Conservation (phyloP, 2,329 filamentous ascomycete species). For the Calonectria pauciramosa region DNA sequence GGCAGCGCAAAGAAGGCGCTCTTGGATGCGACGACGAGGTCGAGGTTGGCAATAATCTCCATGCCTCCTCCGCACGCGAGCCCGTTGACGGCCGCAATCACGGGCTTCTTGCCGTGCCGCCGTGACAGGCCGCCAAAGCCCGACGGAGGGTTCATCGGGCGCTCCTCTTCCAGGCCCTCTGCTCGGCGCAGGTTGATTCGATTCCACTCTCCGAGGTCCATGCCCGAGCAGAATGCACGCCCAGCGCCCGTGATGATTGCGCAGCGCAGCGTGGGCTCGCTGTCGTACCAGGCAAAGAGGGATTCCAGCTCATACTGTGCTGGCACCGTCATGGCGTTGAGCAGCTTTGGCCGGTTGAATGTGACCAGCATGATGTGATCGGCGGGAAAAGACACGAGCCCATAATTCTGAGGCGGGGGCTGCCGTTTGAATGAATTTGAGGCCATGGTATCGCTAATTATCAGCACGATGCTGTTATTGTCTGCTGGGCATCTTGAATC, state of each 20-base stretch:
- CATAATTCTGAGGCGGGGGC: constrained; percentile 37
- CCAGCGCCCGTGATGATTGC: constrained; percentile 75
- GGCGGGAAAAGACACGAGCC: constrained; percentile 41
- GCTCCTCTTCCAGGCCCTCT: constrained; percentile 38
- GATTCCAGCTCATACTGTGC: constrained; percentile 53
- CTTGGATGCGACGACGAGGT: constrained; percentile 75
- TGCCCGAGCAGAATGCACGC: constrained; percentile 77
- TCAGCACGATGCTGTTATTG: neutral
- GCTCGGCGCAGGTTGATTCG: constrained; percentile 39
- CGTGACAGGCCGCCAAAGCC: constrained; percentile 79
- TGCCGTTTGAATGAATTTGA: constrained; percentile 36
- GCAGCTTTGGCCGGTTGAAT: constrained; percentile 40
- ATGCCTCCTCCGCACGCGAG: constrained; percentile 81
- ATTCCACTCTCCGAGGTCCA: constrained; percentile 68
- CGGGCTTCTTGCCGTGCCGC: constrained; percentile 78
- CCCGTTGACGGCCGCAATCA: constrained; percentile 83
- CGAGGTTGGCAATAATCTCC: constrained; percentile 81
- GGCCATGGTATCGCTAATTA: constrained; percentile 28
- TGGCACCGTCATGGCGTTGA: constrained; percentile 44
- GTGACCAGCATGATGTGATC: constrained; percentile 44
- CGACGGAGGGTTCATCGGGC: constrained; percentile 43
- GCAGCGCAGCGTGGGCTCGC: constrained; percentile 71
- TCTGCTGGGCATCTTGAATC: neutral
- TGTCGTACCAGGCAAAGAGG: constrained; percentile 73
- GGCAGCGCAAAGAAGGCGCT: constrained; percentile 76